Conservation (phyloP, 2,329 filamentous ascomycete species). For the Periconia digitata region DNA sequence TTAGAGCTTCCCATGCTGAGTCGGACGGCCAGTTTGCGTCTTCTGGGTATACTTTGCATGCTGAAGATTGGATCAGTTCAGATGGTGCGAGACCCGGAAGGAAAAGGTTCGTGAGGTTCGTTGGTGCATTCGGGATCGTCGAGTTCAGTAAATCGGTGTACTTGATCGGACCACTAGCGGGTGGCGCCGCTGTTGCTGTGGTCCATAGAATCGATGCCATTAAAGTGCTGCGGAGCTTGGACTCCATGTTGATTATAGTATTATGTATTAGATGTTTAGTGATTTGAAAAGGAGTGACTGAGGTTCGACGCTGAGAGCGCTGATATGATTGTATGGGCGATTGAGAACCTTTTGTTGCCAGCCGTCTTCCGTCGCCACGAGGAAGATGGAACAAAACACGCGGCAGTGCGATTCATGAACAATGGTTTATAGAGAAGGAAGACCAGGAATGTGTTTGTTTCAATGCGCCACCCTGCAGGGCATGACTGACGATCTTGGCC, state of each 20-base stretch:
- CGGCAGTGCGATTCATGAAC: not conserved
- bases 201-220: conserved; percentile 17
- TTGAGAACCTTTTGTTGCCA: not conserved
- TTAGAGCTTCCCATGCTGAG: conserved; percentile 50
- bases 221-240: too few species aligned
- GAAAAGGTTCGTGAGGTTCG: conserved; percentile 25
- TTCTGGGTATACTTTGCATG: conserved; percentile 54
- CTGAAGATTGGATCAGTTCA: conserved; percentile 18
- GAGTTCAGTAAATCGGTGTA: conserved; percentile 11
- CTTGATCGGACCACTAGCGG: conserved; percentile 13
- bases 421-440: not conserved
- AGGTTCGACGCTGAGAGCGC: not conserved
- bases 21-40: conserved; percentile 52
- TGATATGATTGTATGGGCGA: not conserved
- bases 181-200: conserved; percentile 18
- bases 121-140: conserved; percentile 21
- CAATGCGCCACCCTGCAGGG: not conserved
- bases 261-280: not conserved
- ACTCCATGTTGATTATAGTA: not conserved
- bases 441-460: not conserved
- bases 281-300: not conserved
- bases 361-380: too few species aligned
- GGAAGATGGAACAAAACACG: not conserved
- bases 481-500: not conserved
- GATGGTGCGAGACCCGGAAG: conserved; percentile 11